Conservation (phyloP, 805 yeast genomes). For the Candida glaebosa region DNA sequence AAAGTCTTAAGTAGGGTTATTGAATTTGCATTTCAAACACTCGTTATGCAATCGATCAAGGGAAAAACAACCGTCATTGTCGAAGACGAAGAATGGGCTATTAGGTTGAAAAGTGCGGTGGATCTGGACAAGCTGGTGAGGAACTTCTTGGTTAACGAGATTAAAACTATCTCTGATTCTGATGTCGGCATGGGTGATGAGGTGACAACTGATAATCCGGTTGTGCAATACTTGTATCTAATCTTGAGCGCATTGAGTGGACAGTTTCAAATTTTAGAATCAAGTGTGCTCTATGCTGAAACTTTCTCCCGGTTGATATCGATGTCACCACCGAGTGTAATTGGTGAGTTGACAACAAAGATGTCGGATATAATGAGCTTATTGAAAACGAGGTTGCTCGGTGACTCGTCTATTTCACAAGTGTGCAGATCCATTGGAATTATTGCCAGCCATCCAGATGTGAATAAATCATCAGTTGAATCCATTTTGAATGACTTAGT, state of each 20-base stretch:
- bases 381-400: conserved; percentile 17
- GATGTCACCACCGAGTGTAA: conserved; percentile 24
- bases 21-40: conserved; percentile 51
- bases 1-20: conserved; percentile 39
- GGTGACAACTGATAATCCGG: conserved; percentile 10
- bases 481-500: conserved; percentile 5
- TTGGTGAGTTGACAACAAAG: conserved; percentile 17
- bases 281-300: conserved; percentile 32
- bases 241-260: conserved; percentile 35
- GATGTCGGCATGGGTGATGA: conserved; percentile 16
- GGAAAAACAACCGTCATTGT: conserved; percentile 53
- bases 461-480: conserved; percentile 8
- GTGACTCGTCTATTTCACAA: conserved; percentile 22
- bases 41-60: conserved; percentile 64
- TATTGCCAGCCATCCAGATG: conserved; percentile 40
- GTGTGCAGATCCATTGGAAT: conserved; percentile 49
- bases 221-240: conserved; percentile 21
- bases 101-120: conserved; percentile 65
- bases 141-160: conserved; percentile 17
- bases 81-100: conserved; percentile 71
- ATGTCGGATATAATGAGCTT: conserved; percentile 21
- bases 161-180: conserved; percentile 11
- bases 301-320: conserved; percentile 31
- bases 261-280: conserved; percentile 14
- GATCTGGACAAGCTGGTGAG: conserved; percentile 56